Base-by-base conservation (phyloP, 192 early-diverging fungal genomes). In the Martensiomyces pterosporus region DNA sequence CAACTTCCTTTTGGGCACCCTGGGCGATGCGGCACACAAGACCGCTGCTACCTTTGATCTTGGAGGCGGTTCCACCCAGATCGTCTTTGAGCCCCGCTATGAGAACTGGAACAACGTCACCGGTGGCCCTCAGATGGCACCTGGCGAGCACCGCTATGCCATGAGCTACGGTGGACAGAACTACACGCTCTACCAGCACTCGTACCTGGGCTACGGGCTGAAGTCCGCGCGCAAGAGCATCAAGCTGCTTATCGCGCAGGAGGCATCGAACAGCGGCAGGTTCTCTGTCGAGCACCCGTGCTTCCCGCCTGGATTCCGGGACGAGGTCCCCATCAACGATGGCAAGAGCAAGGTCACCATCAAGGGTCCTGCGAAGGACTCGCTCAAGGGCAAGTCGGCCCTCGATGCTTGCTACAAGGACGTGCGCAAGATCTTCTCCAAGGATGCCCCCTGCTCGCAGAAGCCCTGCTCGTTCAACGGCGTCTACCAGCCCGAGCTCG, bases 51-150 rank as follows among this genome's bases (percentile, higher is more conserved):
- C 93, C 21, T 85, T 98, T 81, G 96, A 98, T 61, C 79, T 98
- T 49, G 96, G 96, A 29, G 96, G 96, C 38, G 96, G 86, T 3
- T 94, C 91, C 17, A 98, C 96, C 7, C 94, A 98, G 69, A 92
- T 98, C 47, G 96, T 94, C 0, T 97, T 97, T 80, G 96, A 97
- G 63, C 95, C 95, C 0, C 60, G 69, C 24, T 75, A 65, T 34
- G 74, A 68, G 24, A 51, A 66, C 7, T 53, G 60, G 55, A 48
- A 63, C 17, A 29, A 22, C 38, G 64, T 58, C 7, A 55, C 40
- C 4, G 60, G 57, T 17, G 54, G 61, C 5, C 71, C 79, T 21
- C 53, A 63, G 27, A 23, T 64, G 41, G 50, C 55, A 1, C 56
- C 78, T 9, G 93, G 89, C n/a, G 82, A 86, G 22, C 88, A 95